These are phyloP conservation scores for Puya raimondii DNA, from an alignment of 176 grass and related monocot genomes.

Conservation along the genomic window DNA sequence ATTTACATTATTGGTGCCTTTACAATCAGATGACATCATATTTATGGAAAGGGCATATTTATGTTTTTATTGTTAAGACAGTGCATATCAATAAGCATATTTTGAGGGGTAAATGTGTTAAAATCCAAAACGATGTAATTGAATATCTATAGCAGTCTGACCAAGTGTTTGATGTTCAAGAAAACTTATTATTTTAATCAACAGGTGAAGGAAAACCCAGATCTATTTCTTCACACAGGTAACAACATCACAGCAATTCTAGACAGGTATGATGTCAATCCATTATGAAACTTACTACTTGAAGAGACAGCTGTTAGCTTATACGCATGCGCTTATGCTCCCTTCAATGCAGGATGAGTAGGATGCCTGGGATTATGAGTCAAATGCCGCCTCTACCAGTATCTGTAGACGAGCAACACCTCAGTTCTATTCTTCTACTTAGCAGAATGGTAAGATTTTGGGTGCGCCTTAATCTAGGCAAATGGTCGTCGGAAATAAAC, in stretches of 20 bases:
- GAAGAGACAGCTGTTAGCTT: not conserved
- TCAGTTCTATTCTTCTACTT: slow-evolving; percentile 53
- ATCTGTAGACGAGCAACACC: slow-evolving; percentile 47
- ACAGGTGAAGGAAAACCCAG: slow-evolving; percentile 46
- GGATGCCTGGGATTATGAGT: slow-evolving; percentile 61
- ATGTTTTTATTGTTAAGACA: no score
- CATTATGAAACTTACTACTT: not conserved
- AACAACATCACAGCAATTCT: slow-evolving; percentile 72
- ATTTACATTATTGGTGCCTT: no score
- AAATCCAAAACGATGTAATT: no score
- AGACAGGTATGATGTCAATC: slow-evolving; percentile 43
- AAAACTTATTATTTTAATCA: not conserved
- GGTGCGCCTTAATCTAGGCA: not conserved
- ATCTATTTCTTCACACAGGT: slow-evolving; percentile 57
- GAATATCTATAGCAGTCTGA: no score
- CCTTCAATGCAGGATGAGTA: slow-evolving; percentile 43
- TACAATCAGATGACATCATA: no score
- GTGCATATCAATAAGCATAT: no score
- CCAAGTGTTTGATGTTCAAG: not conserved
- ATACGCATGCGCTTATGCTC: not conserved
- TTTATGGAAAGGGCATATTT: no score
- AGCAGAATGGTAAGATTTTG: slow-evolving; percentile 57
- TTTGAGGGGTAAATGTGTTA: no score
- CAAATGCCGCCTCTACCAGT: slow-evolving; percentile 52
- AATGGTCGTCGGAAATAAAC: no score